Conservation (phyloP, 371 early-diverging fungal genomes). For the Dichotomocladium elegans region DNA sequence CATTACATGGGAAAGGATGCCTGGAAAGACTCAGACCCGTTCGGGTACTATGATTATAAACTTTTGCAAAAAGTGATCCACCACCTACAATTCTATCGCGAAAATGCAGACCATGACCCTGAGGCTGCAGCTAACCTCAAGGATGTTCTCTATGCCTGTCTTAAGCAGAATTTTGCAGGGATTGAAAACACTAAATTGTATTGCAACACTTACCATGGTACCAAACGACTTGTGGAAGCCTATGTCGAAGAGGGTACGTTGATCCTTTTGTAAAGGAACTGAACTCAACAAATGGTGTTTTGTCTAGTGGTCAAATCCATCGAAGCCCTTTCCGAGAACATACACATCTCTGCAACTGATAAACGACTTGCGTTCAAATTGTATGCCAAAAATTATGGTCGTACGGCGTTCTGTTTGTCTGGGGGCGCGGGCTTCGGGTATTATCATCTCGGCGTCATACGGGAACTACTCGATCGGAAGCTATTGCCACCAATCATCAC, state of each 20-base stretch:
- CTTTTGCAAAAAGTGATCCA: constrained; percentile 65
- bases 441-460: constrained; percentile 76
- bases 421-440: constrained; percentile 90
- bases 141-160: constrained; percentile 59
- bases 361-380: constrained; percentile 73
- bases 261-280: background rate
- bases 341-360: constrained; percentile 44
- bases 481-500: constrained; percentile 83
- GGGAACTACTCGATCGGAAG: constrained; percentile 69
- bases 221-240: constrained; percentile 73
- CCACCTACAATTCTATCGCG: constrained; percentile 34
- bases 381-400: constrained; percentile 76
- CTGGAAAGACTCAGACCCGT: constrained; percentile 68
- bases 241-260: constrained; percentile 74
- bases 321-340: constrained; percentile 53
- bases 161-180: constrained; percentile 79
- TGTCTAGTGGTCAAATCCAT: constrained; percentile 64
- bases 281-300: too few relatives aligned
- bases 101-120: constrained; percentile 16
- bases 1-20: constrained; percentile 61
- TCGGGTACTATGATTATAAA: constrained; percentile 65
- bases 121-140: constrained; percentile 35
- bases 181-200: constrained; percentile 77
- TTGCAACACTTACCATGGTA: constrained; percentile 72
- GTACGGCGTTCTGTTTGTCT: constrained; percentile 83